Conservation (phyloP, 768 basidiomycete genomes). For the Sarcodon sp. region DNA sequence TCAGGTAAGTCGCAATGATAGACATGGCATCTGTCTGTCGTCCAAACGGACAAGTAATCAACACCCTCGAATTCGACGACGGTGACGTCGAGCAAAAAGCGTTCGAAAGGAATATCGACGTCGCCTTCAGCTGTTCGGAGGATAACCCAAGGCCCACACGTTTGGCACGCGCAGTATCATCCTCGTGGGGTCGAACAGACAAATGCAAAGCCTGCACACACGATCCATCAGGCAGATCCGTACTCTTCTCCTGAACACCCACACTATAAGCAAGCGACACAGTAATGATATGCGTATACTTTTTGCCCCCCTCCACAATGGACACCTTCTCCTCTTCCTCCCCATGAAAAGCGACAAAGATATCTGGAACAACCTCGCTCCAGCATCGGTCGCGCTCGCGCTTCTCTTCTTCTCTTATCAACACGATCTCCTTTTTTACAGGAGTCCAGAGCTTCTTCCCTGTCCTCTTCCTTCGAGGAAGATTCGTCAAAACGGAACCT, state of each 20-base stretch:
- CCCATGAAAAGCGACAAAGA: not conserved
- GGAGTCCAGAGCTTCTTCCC: too few species aligned
- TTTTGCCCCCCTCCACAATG: not conserved
- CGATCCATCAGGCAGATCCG: not conserved
- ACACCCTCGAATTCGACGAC: not conserved
- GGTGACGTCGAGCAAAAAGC: not conserved
- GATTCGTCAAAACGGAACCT: too few species aligned
- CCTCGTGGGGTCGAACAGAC: not conserved
- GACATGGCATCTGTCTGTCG: not conserved
- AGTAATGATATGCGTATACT: slow-evolving; percentile 1
- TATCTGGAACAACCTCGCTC: not conserved
- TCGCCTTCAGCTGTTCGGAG: not conserved
- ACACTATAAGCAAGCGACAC: slow-evolving; percentile 4
- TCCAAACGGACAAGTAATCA: not conserved
- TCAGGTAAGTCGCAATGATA: not conserved
- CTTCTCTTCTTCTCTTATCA: not conserved
- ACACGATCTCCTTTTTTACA: not conserved
- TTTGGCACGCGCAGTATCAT: not conserved
- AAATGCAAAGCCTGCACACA: not conserved
- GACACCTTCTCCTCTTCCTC: not conserved
- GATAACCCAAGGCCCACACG: not conserved
- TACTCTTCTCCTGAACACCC: not conserved
- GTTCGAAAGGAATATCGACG: not conserved
- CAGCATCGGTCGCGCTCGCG: not conserved
- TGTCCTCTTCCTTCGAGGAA: too few species aligned